Base-by-base conservation (phyloP, 78 protist species). In the Dictyostelium brefeldianum region DNA sequence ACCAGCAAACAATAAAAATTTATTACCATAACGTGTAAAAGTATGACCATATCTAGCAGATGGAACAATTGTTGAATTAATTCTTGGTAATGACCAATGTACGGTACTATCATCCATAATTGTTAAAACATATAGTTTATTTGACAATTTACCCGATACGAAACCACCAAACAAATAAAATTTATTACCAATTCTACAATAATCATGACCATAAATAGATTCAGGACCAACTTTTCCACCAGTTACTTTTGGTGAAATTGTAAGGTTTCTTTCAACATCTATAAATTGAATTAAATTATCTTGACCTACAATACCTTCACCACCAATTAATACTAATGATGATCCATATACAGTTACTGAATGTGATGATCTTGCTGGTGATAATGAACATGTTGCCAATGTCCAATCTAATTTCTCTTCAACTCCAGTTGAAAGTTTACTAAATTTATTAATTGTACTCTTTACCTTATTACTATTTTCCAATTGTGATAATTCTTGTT, bases 131-230 rank as follows among this genome's bases (percentile, higher is more conserved):
- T 36, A 87, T n/a, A 87, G n/a, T 51, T 87, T 87, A 50, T 87
- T 87, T 56, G 93, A 87, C 15, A 73, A 7, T 78, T 74, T 77
- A 12, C 84, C 84, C 0, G 50, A 47, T 17, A 87, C 93, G 20
- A 77, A 57, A 10, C 93, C 93, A 78, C 93, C 93, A 77, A 64
- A 87, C 36, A 87, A 57, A 69, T 87, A 87, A 54, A 87, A 73
- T n/a, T 87, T 87, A 51, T 87, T 87, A 78, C 93, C 93, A 50
- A 87, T 77, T 65, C 93, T 74, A 65, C 93, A 87, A 57, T 75
- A 77, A 18, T 87, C 93, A 46, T 87, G 93, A 5, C 53, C 27
- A 5, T 87, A 47, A 20, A 87, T 87, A 8, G 93, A 77, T 7
- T 87, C 93, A 0, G 93, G 93, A 7, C 70, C 93, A 77, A 73